These are phyloP conservation scores for Coniferiporia weirii DNA, from an alignment of 1,284 basidiomycete genomes.

Conservation along the genomic window DNA sequence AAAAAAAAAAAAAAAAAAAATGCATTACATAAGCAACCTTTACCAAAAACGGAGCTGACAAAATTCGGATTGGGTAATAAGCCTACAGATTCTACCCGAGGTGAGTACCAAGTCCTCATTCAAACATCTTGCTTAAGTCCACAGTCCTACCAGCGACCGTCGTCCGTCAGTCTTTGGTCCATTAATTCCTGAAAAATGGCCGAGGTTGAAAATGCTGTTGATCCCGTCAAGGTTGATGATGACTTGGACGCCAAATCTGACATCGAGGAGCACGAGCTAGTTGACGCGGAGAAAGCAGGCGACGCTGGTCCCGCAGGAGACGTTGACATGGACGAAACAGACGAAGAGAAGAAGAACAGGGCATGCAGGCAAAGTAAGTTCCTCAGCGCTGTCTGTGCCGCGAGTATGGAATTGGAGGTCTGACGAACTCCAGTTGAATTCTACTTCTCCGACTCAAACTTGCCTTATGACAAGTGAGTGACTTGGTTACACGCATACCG, in stretches of 20 bases:
- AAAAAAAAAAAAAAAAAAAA: too few relatives aligned
- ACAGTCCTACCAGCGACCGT: too few relatives aligned
- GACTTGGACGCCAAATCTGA: background rate
- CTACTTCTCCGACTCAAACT: conserved; percentile 95
- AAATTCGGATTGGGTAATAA: too few relatives aligned
- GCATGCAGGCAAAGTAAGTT: conserved; percentile 45
- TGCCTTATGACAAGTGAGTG: conserved; percentile 87
- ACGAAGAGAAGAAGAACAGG: conserved; percentile 35
- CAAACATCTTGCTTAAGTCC: too few relatives aligned
- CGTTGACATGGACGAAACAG: conserved; percentile 20
- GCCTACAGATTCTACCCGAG: too few relatives aligned
- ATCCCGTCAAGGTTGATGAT: conserved; percentile 3
- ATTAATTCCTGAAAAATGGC: background rate
- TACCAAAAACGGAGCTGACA: too few relatives aligned
- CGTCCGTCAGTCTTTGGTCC: too few relatives aligned
- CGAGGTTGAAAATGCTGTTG: background rate
- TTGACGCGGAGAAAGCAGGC: conserved; percentile 3
- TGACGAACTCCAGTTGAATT: conserved; percentile 71
- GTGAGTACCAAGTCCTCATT: too few relatives aligned
- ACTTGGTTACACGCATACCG: background rate
- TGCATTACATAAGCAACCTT: too few relatives aligned
- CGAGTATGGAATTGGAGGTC: conserved; percentile 13
- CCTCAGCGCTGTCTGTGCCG: background rate
- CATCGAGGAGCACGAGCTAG: background rate
- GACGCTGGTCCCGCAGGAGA: background rate